phyloP scores from a whole-genome alignment of 345 rosid species.

The Triadica sebifera region DNA sequence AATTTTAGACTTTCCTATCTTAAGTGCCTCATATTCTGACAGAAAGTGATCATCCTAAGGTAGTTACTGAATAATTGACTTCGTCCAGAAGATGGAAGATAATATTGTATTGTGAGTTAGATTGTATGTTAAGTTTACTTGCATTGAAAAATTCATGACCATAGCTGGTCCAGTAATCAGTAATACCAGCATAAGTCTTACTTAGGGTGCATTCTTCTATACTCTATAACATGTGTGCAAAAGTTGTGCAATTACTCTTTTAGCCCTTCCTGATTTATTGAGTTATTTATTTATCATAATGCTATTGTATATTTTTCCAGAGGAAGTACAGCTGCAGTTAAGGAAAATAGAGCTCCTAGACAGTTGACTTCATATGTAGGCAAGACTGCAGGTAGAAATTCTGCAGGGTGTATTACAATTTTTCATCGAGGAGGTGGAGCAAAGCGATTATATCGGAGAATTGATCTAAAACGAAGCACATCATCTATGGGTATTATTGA shows the following conservation, averaged over 20 bases:
- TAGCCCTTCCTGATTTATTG: neutral
- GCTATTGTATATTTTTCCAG: neutral
- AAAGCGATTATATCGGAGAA: conserved; percentile 23
- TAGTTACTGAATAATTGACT: neutral
- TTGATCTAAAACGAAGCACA: conserved; percentile 28
- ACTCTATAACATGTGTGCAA: neutral
- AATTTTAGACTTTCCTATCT: neutral
- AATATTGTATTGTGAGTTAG: no score
- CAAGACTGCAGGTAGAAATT: conserved; percentile 26
- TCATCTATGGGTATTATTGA: conserved; percentile 29
- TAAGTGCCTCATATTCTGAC: neutral
- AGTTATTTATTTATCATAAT: neutral
- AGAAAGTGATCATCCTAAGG: neutral
- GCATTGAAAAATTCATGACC: neutral
- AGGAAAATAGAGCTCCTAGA: conserved; percentile 2
- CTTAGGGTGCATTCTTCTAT: neutral
- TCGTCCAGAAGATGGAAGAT: neutral
- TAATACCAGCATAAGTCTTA: neutral
- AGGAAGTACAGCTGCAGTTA: neutral
- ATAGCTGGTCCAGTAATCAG: neutral
- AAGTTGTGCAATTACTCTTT: neutral
- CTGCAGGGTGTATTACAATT: conserved; percentile 25
- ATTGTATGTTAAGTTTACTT: neutral
- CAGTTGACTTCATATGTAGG: conserved; percentile 16
- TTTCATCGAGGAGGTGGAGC: conserved; percentile 35